These are phyloP conservation scores for Nakazawaea holstii DNA, from an alignment of 805 yeast species.

Conservation along the genomic window DNA sequence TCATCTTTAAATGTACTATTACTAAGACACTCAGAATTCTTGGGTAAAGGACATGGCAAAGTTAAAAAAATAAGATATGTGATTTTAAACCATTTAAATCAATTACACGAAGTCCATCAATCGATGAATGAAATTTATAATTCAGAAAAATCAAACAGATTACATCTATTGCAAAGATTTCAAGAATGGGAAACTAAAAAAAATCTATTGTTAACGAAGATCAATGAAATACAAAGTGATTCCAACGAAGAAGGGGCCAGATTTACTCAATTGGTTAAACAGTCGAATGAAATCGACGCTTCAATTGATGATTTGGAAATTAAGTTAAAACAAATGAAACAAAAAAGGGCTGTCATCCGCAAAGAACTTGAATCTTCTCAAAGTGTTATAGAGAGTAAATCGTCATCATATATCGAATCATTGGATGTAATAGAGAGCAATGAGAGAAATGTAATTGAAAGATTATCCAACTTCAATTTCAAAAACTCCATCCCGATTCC, in stretches of 20 bases:
- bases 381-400: slow-evolving; percentile 43
- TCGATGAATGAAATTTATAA: slow-evolving; percentile 42
- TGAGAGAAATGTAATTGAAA: slow-evolving; percentile 7
- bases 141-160: slow-evolving; percentile 28
- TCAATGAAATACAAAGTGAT: slow-evolving; percentile 33
- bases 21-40: slow-evolving; percentile 20
- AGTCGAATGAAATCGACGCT: slow-evolving; percentile 26
- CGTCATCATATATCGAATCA: slow-evolving; percentile 37
- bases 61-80: slow-evolving; percentile 24
- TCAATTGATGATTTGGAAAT: slow-evolving; percentile 35
- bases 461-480: slow-evolving; percentile 3
- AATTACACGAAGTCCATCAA: slow-evolving; percentile 36
- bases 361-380: slow-evolving; percentile 39
- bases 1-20: slow-evolving; percentile 21
- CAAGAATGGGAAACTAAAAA: slow-evolving; percentile 36
- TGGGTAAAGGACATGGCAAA: slow-evolving; percentile 29
- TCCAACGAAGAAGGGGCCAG: slow-evolving; percentile 37
- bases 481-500: background rate
- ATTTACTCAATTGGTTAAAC: slow-evolving; percentile 28
- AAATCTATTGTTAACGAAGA: slow-evolving; percentile 25
- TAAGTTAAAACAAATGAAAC: slow-evolving; percentile 26
- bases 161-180: slow-evolving; percentile 25
- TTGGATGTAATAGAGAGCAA: slow-evolving; percentile 18
- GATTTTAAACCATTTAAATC: slow-evolving; percentile 22
- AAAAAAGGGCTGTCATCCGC: slow-evolving; percentile 28